phyloP scores from a whole-genome alignment of 179 eudicot genomes.

The Silene noctiflora region DNA sequence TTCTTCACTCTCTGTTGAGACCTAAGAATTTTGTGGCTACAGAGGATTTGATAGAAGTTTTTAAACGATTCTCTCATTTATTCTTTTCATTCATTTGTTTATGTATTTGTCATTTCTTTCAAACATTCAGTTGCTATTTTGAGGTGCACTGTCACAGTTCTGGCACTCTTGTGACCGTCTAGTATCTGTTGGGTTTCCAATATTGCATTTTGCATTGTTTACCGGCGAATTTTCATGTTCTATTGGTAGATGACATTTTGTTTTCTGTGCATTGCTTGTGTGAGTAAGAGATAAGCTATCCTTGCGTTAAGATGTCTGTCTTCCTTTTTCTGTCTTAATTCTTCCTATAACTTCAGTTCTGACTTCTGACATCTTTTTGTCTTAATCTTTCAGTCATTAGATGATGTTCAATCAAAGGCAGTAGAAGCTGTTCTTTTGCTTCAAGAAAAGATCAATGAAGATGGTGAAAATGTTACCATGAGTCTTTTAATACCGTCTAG shows the following conservation, averaged over 20 bases:
- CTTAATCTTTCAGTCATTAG: slow-evolving; percentile 47
- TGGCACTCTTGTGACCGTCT: too few relatives aligned
- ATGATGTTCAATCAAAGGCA: slow-evolving; percentile 78
- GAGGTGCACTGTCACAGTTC: too few relatives aligned
- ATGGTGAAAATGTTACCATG: slow-evolving; percentile 56
- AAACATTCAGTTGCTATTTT: too few relatives aligned
- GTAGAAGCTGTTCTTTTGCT: slow-evolving; percentile 86
- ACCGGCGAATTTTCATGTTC: background rate
- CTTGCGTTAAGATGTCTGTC: background rate
- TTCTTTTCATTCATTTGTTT: too few relatives aligned
- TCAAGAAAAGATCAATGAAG: slow-evolving; percentile 92
- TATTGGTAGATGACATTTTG: background rate
- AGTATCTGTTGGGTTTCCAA: too few relatives aligned
- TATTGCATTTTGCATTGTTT: too few relatives aligned
- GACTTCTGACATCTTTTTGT: background rate
- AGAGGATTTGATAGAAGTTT: too few relatives aligned
- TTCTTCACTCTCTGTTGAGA: slow-evolving; percentile 2
- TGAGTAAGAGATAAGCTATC: background rate
- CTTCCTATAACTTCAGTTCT: background rate
- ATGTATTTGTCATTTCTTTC: too few relatives aligned
- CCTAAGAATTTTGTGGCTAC: background rate
- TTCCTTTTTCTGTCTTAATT: background rate
- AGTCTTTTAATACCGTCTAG: slow-evolving; percentile 71
- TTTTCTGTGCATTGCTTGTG: slow-evolving; percentile 4
- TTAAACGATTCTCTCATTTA: too few relatives aligned